Conservation (phyloP, 257 asterid species). For the Gynochthodes officinalis region DNA sequence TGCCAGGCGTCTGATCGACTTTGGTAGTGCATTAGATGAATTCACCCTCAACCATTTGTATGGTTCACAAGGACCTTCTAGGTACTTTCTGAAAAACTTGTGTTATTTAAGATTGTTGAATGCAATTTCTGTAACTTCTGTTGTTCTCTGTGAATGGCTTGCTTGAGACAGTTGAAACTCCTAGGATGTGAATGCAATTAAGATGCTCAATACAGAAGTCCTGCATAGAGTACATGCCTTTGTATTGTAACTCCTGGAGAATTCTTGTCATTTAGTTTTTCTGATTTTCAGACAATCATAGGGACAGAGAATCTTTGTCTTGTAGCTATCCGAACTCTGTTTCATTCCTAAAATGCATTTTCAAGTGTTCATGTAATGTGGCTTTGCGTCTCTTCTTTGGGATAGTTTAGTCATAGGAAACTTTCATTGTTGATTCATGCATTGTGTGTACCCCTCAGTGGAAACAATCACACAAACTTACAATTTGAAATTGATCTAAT, state of each 20-base stretch:
- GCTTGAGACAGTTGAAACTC: background rate
- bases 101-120: background rate
- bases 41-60: conserved; percentile 84
- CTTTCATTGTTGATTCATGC: background rate
- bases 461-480: background rate
- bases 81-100: conserved; percentile 46
- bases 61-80: conserved; percentile 89
- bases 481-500: background rate
- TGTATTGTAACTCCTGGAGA: background rate
- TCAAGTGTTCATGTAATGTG: background rate
- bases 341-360: background rate
- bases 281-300: background rate
- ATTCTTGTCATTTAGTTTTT: background rate
- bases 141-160: background rate
- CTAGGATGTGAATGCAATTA: background rate
- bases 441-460: background rate
- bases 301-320: background rate
- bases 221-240: background rate
- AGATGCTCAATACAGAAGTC: background rate
- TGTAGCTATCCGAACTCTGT: background rate
- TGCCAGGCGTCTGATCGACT: conserved; percentile 95
- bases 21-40: conserved; percentile 91
- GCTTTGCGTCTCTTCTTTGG: background rate
- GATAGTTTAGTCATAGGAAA: background rate
- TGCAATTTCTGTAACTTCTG: background rate